Evolutionary conservation across 495 filamentous ascomycete species (phyloP), one percentile per base, ranked within the genome.

Genomic region (Cetradonia linearis): DNA sequence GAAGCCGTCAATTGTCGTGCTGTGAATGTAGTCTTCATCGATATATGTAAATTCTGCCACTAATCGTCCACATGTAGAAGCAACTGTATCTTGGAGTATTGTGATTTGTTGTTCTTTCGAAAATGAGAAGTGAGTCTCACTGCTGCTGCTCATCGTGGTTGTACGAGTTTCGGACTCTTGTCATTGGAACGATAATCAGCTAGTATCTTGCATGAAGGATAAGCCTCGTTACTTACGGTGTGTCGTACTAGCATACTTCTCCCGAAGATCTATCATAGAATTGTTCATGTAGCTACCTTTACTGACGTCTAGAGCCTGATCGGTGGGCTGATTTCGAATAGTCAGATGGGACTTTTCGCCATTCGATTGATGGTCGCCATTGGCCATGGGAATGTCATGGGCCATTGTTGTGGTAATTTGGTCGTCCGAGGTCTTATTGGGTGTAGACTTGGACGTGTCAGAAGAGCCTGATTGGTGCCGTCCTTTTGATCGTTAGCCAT

Each of bases 1-100:
- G 60, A 69, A 67, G 5, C 50, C 61, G 34, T 70, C 66, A 27
- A 70, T 61, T 9, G 61, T 60, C 53, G 62, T 65, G 23, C 27
- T 53, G 9, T 65, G n/a, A 23, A 68, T 67, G 11, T 55, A 49
- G 14, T 27, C 8, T 10, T 64, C 54, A 36, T 67, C 53, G 6
- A 67, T 42, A 49, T 58, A 23, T 23, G 56, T 60, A 7, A 66
- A 61, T 10, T 62, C 58, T 14, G 59, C 56, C n/a, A 62, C 31
- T 5, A 63, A 49, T 28, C 47, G 64, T 13, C 49, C 48, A 14
- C 54, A 33, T 5, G 65, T 58, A 46, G 50, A 42, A 14, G 40
- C 36, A 30, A 68, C 58, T 13, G 65, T 64, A 42, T 64, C 58
- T 52, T 62, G 47, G 23, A 68, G 53, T 13, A 65, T 27, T n/a